Evolutionary conservation across 495 filamentous ascomycete genomes (phyloP), one percentile per base, ranked within the genome.

Genomic region (Tirmania nivea): DNA sequence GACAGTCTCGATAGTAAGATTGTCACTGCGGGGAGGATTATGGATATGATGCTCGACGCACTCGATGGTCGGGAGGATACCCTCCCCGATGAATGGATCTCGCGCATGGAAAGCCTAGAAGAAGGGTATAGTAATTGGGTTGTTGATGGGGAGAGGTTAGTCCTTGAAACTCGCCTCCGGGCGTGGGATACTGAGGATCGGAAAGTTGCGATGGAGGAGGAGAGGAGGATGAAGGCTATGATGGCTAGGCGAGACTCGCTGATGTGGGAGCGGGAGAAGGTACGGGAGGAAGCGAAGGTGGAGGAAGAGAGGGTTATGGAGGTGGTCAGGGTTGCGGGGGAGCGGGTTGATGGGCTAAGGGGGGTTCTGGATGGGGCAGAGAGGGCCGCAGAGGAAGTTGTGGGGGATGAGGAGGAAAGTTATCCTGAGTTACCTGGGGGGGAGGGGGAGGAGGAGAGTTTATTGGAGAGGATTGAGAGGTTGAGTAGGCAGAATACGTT

Each of bases 51-150:
- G 73, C 73, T 96, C 8, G 88, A 96, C 60, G 70, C 76, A 10
- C 68, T 96, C 10, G 90, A 94, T 63, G 86, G 84, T 6, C 73
- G 78, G 25, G 71, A 80, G 52, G 90, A 97, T 59, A 81, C 81
- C 3, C 64, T 97, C 10, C 90, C 90, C 0, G 85, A 93, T 35
- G 60, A 67, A 17, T 97, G 92, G 92, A 76, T 95, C 49, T 84
- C 88, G 54, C 72, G 78, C 8, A 75, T 96, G 60, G 92, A 96
- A 63, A 64, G 66, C 0, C 67, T 94, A 12, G 92, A 97, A 60
- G 71, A 75, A 10, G 75, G 81, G n/a, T 94, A 87, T 67, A 75
- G 77, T 8, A 69, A 75, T 12, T 96, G 90, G 92, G 78, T 62
- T 34, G 63, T 65, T 56, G 62, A 65, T 19, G 62, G 52, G 1